Evolutionary conservation across 768 basidiomycete genomes (phyloP), one percentile per base, ranked within the genome.

Genomic region (Mycena vulgaris): DNA sequence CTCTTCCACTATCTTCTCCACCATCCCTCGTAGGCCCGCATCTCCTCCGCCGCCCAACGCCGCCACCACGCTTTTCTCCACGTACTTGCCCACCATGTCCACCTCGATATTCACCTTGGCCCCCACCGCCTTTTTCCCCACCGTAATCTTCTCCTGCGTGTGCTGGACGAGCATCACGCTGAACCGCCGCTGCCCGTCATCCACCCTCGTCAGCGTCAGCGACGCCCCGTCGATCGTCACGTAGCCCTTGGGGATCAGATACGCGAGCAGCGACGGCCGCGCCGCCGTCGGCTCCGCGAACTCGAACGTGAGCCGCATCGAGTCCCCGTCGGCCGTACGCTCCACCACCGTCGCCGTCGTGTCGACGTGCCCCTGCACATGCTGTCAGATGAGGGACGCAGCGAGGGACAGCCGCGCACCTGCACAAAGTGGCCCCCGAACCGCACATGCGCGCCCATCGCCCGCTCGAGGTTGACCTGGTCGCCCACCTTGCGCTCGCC

Each of bases 371-470:
- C 94, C 98, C 96, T 98, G 52, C 11, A 3, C 45, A 16, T n/a
- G 23, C 21, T 23, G 55, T 19, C 27, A 33, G 10, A 40, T 2
- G 13, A 37, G 3, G 35, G 6, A 21, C 17, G 17, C 5, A 17
- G 1, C 40, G 31, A 40, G 13, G 31, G 66, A 51, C 21, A 16
- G 21, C 49, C 6, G 63, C 75, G 63, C 76, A 95, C 96, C 89
- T 99, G 97, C 25, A 99, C 98, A 78, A 97, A 96, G 79, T 99
- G 98, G 14, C 98, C 98, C 30, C 98, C 98, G 76, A 99, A 98
- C 64, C 97, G 86, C 21, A 89, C 91, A 82, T 96, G 94, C 6
- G 93, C 92, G 25, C 90, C 92, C 95, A 99, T 96, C 3, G 98
- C 98, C 57, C 98, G 89, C 83, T 99, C 98, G 42, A 97, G 86